These are phyloP conservation scores for Cyanidiococcus yangmingshanensis DNA, from an alignment of 23 red algal species.

Conservation along the genomic window DNA sequence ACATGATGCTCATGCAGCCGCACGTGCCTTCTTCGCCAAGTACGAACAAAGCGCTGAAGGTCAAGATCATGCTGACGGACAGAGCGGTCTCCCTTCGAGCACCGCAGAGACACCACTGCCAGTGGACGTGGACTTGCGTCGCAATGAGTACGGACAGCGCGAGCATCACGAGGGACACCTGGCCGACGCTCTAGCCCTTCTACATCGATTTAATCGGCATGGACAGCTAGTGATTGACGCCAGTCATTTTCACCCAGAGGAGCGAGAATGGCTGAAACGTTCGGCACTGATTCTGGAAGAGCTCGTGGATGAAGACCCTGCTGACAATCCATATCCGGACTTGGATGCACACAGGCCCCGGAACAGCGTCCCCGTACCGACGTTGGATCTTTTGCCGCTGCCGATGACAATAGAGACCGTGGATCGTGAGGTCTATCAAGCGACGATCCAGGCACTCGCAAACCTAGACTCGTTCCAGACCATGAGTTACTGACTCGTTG, in stretches of 20 bases:
- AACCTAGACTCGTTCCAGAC: too few relatives aligned
- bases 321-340: background rate
- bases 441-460: background rate
- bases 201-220: conserved; percentile 10
- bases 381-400: background rate
- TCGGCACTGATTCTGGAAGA: background rate
- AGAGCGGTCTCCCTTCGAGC: background rate
- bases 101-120: background rate
- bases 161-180: background rate
- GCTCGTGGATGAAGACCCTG: background rate
- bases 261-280: background rate
- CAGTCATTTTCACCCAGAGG: background rate
- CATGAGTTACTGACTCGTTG: too few relatives aligned
- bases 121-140: background rate
- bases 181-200: background rate
- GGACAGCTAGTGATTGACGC: conserved; percentile 4
- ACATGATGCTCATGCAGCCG: background rate
- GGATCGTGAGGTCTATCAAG: background rate
- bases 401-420: background rate
- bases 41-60: background rate
- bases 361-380: background rate
- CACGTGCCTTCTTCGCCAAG: conserved; percentile 9
- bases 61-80: background rate
- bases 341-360: background rate
- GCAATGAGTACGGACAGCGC: background rate